Evolutionary conservation across 179 eudicot species (phyloP).

Genomic region (Sideroxylon spinosum): DNA sequence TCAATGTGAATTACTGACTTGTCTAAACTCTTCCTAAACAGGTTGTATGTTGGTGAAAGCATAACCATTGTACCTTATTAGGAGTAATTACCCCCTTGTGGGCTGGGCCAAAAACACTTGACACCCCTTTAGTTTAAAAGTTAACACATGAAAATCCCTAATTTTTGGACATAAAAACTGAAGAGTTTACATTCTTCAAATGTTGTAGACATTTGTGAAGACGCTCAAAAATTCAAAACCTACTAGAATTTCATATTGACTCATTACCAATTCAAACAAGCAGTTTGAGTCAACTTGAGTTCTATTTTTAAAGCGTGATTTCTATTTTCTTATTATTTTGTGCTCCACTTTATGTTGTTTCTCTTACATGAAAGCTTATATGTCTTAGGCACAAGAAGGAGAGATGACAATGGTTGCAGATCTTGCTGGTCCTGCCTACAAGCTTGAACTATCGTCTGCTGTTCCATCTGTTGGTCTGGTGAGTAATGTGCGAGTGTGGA

Average conservation of each 20-base stretch:
- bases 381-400: slow-evolving; percentile 68
- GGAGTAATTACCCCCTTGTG: not conserved
- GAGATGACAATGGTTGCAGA: slow-evolving; percentile 70
- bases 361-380: not conserved
- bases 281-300: not conserved
- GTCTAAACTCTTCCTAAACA: not conserved
- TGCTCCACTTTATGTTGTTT: not conserved
- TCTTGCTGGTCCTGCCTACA: slow-evolving; percentile 76
- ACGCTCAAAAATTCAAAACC: not conserved
- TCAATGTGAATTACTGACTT: too few relatives aligned
- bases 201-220: not conserved
- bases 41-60: not conserved
- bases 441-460: slow-evolving; percentile 61
- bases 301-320: not conserved
- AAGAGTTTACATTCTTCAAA: not conserved
- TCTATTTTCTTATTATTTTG: not conserved
- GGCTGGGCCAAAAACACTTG: not conserved
- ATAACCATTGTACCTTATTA: not conserved
- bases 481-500: slow-evolving; percentile 23
- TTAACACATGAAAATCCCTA: not conserved
- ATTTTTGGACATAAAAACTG: too few relatives aligned
- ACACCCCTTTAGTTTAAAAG: too few relatives aligned
- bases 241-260: not conserved
- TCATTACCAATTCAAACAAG: not conserved
- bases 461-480: slow-evolving; percentile 84